phyloP scores from a whole-genome alignment of 1,284 basidiomycete genomes.

The Apiotrichum mycotoxinovorans region DNA sequence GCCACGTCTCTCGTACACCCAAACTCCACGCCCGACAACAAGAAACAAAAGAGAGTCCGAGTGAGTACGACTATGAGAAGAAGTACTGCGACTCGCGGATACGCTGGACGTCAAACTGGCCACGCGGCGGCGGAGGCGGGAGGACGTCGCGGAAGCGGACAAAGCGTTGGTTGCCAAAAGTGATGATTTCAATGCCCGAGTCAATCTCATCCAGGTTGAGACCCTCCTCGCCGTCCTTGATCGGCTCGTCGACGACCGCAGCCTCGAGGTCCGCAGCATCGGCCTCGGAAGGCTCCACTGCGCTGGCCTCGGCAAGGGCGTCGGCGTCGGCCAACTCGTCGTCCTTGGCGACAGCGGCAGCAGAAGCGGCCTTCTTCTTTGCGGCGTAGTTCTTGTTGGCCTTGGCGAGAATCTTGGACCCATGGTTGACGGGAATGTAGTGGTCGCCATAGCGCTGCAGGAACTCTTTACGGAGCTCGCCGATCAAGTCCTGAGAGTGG shows the following conservation, averaged over 20 bases:
- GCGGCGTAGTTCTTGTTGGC: constrained; percentile 19
- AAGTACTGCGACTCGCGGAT: constrained; percentile 84
- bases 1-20: no score
- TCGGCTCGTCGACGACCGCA: background rate
- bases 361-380: constrained; percentile 9
- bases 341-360: constrained; percentile 6
- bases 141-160: constrained; percentile 72
- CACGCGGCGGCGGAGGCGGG: constrained; percentile 80
- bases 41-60: no score
- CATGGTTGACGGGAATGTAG: constrained; percentile 61
- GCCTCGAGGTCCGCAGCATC: constrained; percentile 7
- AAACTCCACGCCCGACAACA: no score
- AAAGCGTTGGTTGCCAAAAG: constrained; percentile 53
- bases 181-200: constrained; percentile 11
- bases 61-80: constrained; percentile 56
- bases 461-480: constrained; percentile 60
- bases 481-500: constrained; percentile 80
- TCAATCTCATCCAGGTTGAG: constrained; percentile 4
- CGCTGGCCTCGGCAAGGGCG: background rate
- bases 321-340: constrained; percentile 6
- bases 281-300: constrained; percentile 1
- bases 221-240: constrained; percentile 6
- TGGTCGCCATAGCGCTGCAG: constrained; percentile 70
- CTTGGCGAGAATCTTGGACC: constrained; percentile 17
- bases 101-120: constrained; percentile 77